Conservation (phyloP, 768 basidiomycete genomes). For the Crassisporium funariophilum region DNA sequence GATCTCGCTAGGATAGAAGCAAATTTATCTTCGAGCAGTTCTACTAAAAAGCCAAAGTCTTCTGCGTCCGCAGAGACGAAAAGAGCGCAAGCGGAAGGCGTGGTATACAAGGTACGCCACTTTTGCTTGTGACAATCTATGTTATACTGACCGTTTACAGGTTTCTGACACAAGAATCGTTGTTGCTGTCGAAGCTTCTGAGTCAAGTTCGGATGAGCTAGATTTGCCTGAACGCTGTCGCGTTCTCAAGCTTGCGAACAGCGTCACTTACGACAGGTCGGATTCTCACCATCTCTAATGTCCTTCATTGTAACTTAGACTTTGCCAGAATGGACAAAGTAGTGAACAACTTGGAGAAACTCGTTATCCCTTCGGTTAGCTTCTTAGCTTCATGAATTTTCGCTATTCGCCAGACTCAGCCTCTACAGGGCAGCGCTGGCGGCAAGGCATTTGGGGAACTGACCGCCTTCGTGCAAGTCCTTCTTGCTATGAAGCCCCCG, state of each 20-base stretch:
- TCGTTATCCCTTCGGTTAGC: slow-evolving; percentile 23
- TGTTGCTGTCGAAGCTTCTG: slow-evolving; percentile 72
- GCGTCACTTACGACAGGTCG: slow-evolving; percentile 86
- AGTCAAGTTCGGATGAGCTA: slow-evolving; percentile 60
- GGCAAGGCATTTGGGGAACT: slow-evolving; percentile 46
- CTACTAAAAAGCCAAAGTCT: slow-evolving; percentile 49
- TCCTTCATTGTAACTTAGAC: neutral
- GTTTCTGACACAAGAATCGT: slow-evolving; percentile 82
- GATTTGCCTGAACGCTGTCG: slow-evolving; percentile 86
- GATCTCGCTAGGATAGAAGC: slow-evolving; percentile 88
- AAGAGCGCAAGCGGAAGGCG: slow-evolving; percentile 62
- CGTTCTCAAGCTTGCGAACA: slow-evolving; percentile 88
- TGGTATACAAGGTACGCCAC: slow-evolving; percentile 75
- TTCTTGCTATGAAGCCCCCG: slow-evolving; percentile 65
- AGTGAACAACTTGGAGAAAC: slow-evolving; percentile 60
- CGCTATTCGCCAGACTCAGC: slow-evolving; percentile 14
- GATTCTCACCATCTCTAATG: neutral
- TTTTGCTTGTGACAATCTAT: neutral
- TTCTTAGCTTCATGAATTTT: neutral
- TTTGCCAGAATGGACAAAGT: slow-evolving; percentile 81
- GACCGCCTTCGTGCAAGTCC: slow-evolving; percentile 60
- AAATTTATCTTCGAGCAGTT: slow-evolving; percentile 45
- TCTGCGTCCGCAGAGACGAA: slow-evolving; percentile 38
- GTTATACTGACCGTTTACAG: slow-evolving; percentile 34
- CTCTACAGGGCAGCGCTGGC: slow-evolving; percentile 24